Evolutionary conservation across 164 flowering plant species (phyloP).

Genomic region (Kalanchoe fedtschenkoi): DNA sequence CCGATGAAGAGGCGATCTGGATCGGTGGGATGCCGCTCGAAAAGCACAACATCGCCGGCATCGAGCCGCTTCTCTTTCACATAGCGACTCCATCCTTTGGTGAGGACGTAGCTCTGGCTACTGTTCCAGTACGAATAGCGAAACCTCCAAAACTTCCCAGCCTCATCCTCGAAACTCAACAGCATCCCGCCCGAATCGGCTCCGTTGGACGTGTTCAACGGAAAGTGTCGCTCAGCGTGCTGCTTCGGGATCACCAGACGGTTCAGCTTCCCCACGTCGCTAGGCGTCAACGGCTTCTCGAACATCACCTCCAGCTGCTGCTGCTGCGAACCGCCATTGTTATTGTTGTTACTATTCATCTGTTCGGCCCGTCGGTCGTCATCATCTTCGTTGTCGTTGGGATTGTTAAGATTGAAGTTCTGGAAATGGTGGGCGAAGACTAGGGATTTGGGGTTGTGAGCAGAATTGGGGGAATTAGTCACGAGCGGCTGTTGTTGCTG

Average conservation of each 20-base stretch:
- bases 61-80: background rate
- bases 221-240: constrained; percentile 4
- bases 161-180: background rate
- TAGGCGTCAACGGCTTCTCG: background rate
- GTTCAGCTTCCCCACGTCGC: constrained; percentile 6
- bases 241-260: constrained; percentile 1
- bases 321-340: background rate
- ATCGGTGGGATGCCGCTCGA: background rate
- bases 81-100: constrained; percentile 5
- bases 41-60: background rate
- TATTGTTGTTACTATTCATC: background rate
- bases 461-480: too few species aligned
- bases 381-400: background rate
- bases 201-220: background rate
- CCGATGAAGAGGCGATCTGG: background rate
- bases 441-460: background rate
- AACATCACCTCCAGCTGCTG: constrained; percentile 1
- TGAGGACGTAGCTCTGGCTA: background rate
- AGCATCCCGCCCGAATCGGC: constrained; percentile 1
- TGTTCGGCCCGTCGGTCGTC: background rate
- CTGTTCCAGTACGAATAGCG: constrained; percentile 2
- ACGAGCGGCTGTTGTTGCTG: background rate
- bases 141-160: constrained; percentile 3
- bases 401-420: background rate
- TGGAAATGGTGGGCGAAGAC: background rate